Base-by-base conservation (phyloP, 306 rosid species). In the Cicer arietinum region DNA sequence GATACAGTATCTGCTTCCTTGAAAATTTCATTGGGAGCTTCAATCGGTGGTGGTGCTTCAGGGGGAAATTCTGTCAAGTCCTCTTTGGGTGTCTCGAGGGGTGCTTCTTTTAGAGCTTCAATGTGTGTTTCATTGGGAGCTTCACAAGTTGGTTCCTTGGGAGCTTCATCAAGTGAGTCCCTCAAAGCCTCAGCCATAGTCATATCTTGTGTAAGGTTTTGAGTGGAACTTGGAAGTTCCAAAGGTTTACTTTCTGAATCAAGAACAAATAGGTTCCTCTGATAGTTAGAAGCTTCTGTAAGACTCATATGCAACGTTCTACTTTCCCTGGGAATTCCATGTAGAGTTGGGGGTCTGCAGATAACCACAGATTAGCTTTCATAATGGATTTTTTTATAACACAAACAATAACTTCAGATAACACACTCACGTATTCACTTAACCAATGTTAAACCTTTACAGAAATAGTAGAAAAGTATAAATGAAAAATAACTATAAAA, bases 251-350 rank as follows among this genome's bases (percentile, higher is more conserved):
- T 79, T 74, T 91, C 96, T 10, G 91, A 71, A 80, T 89, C 88
- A 77, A 87, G 87, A 81, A 81, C 82, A 79, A 91, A 77, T 11
- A 81, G 75, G 83, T 84, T 92, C 86, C 81, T 94, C 81, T 89
- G 97, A 79, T 82, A 86, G 74, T 81, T 85, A 77, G 85, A 86
- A 79, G 86, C 81, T 73, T 89, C 98, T 18, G 81, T 70, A 74
- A 89, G 93, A 70, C 91, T 88, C 81, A 82, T 61, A 57, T 85
- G 93, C 84, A 94, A 76, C 7, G 86, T 79, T 78, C 86, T 87
- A 77, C 87, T 88, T 82, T 90, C 97, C 78, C 95, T 82, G 73
- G 97, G 97, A 54, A 94, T 86, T 76, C 97, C 98, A 54, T 85
- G 89, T 12, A 94, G 94, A 68, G 97, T 94, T 60, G 94, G 89